phyloP scores from a whole-genome alignment of 2,329 filamentous ascomycete genomes.

The Ophiognomonia clavigignenti-juglandacearum region DNA sequence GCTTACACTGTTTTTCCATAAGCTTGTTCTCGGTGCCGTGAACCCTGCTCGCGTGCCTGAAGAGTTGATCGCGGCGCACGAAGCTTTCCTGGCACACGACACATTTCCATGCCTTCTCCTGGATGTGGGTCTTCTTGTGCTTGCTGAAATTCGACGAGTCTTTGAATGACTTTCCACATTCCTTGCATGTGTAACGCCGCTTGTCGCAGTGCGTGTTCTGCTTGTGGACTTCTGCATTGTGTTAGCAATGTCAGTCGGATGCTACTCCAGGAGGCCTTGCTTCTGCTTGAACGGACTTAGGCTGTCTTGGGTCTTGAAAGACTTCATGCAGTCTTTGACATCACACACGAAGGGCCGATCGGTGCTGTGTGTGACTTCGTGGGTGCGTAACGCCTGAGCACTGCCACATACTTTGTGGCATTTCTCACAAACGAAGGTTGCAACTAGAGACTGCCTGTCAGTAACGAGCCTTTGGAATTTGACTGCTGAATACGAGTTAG shows the following conservation, averaged over 20 bases:
- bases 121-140: conserved; percentile 56
- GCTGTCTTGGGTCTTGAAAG: conserved; percentile 27
- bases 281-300: neutral
- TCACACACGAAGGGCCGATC: conserved; percentile 59
- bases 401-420: conserved; percentile 59
- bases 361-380: conserved; percentile 62
- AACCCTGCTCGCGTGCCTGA: conserved; percentile 41
- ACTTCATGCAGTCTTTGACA: conserved; percentile 44
- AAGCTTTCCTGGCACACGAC: conserved; percentile 50
- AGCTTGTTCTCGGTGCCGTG: too few relatives aligned
- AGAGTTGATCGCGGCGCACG: conserved; percentile 55
- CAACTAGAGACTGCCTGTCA: too few relatives aligned
- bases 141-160: conserved; percentile 65
- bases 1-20: too few relatives aligned
- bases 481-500: neutral
- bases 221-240: conserved; percentile 2
- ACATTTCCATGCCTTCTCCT: conserved; percentile 1
- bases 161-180: conserved; percentile 55
- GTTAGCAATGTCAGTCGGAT: neutral
- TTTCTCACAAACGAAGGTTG: conserved; percentile 51
- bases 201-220: conserved; percentile 55
- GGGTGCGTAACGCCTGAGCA: conserved; percentile 63
- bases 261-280: neutral
- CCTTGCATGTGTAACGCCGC: conserved; percentile 9
- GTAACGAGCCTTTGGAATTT: too few relatives aligned